Conservation (phyloP, 495 filamentous ascomycete genomes). For the Penicillium atrosanguineum region DNA sequence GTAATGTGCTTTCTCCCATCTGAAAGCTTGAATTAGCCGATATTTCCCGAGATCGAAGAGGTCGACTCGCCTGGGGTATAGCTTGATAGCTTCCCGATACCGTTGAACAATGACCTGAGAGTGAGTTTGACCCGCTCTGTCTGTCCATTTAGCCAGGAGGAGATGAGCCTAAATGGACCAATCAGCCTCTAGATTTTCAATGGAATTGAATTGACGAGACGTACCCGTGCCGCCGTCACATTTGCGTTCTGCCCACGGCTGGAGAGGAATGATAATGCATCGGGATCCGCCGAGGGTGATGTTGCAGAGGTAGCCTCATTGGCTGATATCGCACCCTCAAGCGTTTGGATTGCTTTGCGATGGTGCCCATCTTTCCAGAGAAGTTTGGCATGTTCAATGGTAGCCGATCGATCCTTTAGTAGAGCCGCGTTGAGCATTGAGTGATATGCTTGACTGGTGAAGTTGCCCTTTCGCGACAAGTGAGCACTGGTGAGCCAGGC, state of each 20-base stretch:
- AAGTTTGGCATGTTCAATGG: constrained; percentile 87
- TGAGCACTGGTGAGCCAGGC: constrained; percentile 85
- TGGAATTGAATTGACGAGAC: not conserved
- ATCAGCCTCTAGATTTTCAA: not conserved
- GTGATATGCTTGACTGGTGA: constrained; percentile 83
- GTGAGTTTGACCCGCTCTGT: constrained; percentile 86
- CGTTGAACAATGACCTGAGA: constrained; percentile 70
- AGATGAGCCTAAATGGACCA: constrained; percentile 61
- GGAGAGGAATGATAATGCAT: constrained; percentile 29
- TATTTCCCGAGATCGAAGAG: not conserved
- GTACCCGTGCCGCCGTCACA: constrained; percentile 44
- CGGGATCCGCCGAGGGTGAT: constrained; percentile 42
- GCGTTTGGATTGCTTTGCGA: constrained; percentile 87
- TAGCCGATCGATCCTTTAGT: constrained; percentile 78
- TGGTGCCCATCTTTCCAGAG: constrained; percentile 95
- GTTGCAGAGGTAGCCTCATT: constrained; percentile 61
- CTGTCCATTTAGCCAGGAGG: constrained; percentile 94
- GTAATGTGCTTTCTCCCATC: constrained; percentile 96
- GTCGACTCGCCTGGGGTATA: constrained; percentile 36
- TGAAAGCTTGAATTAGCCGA: constrained; percentile 21
- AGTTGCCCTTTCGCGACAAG: constrained; percentile 79
- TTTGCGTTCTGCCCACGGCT: constrained; percentile 45
- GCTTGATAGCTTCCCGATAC: constrained; percentile 68
- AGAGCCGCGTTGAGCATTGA: constrained; percentile 85
- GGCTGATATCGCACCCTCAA: constrained; percentile 77